Evolutionary conservation across 352 stramenopile genomes (phyloP).

Genomic region (Phytophthora ohioensis): DNA sequence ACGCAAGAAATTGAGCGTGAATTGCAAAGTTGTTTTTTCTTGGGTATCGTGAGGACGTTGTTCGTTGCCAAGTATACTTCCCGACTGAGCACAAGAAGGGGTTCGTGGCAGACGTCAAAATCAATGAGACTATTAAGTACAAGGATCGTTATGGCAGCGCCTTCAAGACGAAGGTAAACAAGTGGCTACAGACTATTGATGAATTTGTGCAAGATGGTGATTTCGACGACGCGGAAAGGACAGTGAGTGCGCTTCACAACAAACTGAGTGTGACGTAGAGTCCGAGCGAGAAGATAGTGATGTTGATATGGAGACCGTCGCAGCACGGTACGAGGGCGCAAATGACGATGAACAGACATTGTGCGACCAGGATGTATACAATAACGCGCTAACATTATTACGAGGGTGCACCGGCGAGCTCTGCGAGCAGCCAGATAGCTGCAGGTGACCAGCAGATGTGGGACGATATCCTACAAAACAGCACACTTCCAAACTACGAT

Average conservation of each 20-base stretch:
- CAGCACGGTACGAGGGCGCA: background rate
- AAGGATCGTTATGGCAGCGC: background rate
- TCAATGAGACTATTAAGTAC: background rate
- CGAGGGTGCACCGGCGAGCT: background rate
- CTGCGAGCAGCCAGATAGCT: background rate
- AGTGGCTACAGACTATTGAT: background rate
- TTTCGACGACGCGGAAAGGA: background rate
- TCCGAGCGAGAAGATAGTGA: background rate
- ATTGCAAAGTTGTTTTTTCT: background rate
- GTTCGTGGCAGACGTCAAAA: background rate
- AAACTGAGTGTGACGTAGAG: too few relatives aligned
- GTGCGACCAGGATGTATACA: background rate
- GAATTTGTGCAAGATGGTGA: background rate
- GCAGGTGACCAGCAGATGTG: background rate
- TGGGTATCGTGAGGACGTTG: background rate
- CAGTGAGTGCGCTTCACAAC: background rate
- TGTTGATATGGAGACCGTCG: background rate
- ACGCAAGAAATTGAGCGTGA: background rate
- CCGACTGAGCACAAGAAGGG: background rate
- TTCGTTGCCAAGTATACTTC: background rate
- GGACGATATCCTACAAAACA: conserved; percentile 1
- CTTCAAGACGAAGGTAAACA: background rate
- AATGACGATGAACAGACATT: background rate
- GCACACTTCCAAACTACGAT: background rate
- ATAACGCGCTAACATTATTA: background rate